Percentiles rank a stretch among this genome's conserved stretches.
These are phyloP conservation scores for Suillus decipiens DNA, from an alignment of 768 basidiomycete genomes.

Conservation along the genomic window DNA sequence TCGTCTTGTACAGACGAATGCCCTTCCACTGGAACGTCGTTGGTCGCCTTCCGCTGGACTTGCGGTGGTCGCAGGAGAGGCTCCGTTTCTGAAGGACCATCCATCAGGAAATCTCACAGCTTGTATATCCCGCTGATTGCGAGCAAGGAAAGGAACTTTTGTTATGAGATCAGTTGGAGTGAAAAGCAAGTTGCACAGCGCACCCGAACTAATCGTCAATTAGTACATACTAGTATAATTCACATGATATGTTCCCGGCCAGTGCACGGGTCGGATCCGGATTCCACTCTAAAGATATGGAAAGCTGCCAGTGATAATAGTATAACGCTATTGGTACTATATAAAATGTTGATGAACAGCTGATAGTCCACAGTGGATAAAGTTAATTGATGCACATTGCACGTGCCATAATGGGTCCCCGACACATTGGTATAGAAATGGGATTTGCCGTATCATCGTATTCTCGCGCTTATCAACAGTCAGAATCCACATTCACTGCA, in stretches of 20 bases:
- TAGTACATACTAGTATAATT: background rate
- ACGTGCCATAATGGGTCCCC: too few species aligned
- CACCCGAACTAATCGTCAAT: too few species aligned
- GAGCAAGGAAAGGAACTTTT: background rate
- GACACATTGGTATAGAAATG: too few species aligned
- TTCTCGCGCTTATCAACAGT: too few species aligned
- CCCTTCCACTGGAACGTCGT: background rate
- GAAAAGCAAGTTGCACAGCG: background rate
- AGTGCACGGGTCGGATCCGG: background rate
- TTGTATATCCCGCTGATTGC: background rate
- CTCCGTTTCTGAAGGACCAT: conserved; percentile 1
- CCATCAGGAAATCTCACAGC: background rate
- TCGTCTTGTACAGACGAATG: background rate
- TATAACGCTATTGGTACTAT: background rate
- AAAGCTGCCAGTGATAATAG: background rate
- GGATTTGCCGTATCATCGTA: too few species aligned
- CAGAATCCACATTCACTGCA: too few species aligned
- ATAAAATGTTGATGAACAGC: background rate
- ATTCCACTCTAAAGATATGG: background rate
- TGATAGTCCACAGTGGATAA: background rate
- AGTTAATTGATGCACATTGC: background rate
- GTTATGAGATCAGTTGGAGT: background rate
- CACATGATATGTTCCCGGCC: background rate
- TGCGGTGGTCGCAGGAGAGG: background rate
- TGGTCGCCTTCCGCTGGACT: background rate